Evolutionary conservation across 2,329 filamentous ascomycete genomes (phyloP), one percentile per base, ranked within the genome.

Genomic region (Trichoderma harzianum): DNA sequence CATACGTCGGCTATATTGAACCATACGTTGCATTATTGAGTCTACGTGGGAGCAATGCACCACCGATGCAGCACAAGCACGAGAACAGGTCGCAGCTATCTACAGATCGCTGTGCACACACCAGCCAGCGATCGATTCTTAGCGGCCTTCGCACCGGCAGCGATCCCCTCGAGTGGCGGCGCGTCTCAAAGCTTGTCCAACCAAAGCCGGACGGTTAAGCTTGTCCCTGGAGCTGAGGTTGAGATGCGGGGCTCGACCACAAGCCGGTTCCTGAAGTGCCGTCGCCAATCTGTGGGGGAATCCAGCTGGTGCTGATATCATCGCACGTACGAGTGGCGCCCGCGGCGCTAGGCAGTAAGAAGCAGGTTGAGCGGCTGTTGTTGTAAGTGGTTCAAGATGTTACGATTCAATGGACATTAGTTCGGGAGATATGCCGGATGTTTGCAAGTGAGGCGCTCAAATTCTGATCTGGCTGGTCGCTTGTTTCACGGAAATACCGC

Each of bases 281-380:
- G 68, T 64, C 68, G 68, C 60, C 68, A 64, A 70, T 70, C 68
- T 69, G 67, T 69, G 67, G 67, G 43, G 67, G 53, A 69, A 51
- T 53, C 36, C 28, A 47, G 55, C 57, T 62, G 28, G n/a, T 60
- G n/a, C 65, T 61, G 55, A 61, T 69, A 69, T 61, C 65, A 69
- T 69, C 21, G 24, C 65, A 47, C 65, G 53, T 58, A 36, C n/a
- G 18, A 24, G 62, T 51, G 28, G 39, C 60, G 39, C 39, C 61
- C 36, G 16, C 39, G 34, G 36, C 67, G 55, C 67, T 62, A 69
- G 58, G 67, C 55, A 47, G 26, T 21, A 69, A 69, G 30, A 51
- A 62, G 57, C 67, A 69, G 67, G 57, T 69, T 69, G 67, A 36
- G 47, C 47, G 47, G 47, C 47, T 24, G 34, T 55, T 51, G 28